Evolutionary conservation across 2,329 filamentous ascomycete species (phyloP), one percentile per base, ranked within the genome.

Genomic region (Chrysosporium keratinophilum): DNA sequence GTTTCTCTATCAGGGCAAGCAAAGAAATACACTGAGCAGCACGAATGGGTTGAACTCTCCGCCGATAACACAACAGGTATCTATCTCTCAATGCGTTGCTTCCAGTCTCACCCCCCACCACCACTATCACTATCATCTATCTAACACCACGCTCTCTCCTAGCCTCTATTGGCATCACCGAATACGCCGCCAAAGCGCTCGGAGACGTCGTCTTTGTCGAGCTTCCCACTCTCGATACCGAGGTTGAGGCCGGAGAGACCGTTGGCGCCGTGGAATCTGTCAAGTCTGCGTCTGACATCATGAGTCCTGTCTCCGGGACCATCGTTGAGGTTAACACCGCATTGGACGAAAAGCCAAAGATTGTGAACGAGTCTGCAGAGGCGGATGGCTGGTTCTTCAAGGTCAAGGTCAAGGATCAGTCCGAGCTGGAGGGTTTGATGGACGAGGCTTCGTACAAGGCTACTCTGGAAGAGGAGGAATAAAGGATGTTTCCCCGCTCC

Each of bases 151-250:
- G 39, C 56, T 19, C 48, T 48, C 15, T 54, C n/a, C 62, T 37
- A 83, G 82, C 76, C 62, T 84, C 80, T 47, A 76, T 85, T 59
- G 93, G 93, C 57, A 95, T 98, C 70, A 93, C 88, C 54, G 78
- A 84, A 63, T 97, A 95, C 77, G 93, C 93, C 17, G 87, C 93
- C 61, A 81, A 94, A 65, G 84, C 88, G 61, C 86, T 98, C 58
- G 93, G 93, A 62, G 93, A 98, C 69, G 90, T 97, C 56, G 91
- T 98, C 67, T 98, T 87, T 76, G 89, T 97, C 65, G 93, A 98
- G 78, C 85, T 98, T 31, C 93, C 93, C 54, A 77, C 84, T 61
- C 67, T 77, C 54, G 84, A 82, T 60, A 75, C 83, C 62, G 80
- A 84, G 63, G 79, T 95, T 57, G 72, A 73, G 55, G 79, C 83